These are phyloP conservation scores for Penicillium angulare DNA, from an alignment of 495 filamentous ascomycete species.

Conservation along the genomic window DNA sequence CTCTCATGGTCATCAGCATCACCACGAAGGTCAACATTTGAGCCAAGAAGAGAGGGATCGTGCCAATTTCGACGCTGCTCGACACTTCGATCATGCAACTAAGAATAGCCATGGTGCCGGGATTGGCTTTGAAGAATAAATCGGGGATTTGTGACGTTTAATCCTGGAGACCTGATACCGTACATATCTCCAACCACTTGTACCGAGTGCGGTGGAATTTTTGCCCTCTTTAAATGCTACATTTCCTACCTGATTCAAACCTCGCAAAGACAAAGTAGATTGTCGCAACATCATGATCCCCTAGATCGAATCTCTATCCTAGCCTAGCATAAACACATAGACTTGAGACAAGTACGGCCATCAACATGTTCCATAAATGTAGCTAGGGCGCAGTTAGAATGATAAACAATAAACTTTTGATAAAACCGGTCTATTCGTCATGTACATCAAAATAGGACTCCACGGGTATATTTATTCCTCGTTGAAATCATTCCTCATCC, in stretches of 20 bases:
- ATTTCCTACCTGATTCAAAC: no score
- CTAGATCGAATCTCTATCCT: no score
- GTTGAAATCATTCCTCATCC: slow-evolving; percentile 60
- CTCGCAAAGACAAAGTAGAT: no score
- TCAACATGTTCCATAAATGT: not conserved
- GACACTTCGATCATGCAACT: slow-evolving; percentile 4
- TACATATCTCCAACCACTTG: not conserved
- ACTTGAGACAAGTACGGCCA: no score
- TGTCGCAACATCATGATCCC: no score
- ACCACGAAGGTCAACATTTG: not conserved
- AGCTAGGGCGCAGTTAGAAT: not conserved
- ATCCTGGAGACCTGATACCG: no score
- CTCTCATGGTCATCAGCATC: not conserved
- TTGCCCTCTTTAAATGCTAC: no score
- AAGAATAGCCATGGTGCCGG: slow-evolving; percentile 5
- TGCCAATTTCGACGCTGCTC: not conserved
- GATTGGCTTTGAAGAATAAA: slow-evolving; percentile 5
- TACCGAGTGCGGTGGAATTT: no score
- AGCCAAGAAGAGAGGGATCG: slow-evolving; percentile 5
- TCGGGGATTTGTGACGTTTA: not conserved
- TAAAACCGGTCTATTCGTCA: slow-evolving; percentile 29
- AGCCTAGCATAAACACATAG: no score
- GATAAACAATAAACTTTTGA: not conserved
- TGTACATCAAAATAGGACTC: slow-evolving; percentile 20
- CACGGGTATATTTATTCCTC: slow-evolving; percentile 25